Evolutionary conservation across 805 yeast genomes (phyloP).

Genomic region (Scheffersomyces spartinae): DNA sequence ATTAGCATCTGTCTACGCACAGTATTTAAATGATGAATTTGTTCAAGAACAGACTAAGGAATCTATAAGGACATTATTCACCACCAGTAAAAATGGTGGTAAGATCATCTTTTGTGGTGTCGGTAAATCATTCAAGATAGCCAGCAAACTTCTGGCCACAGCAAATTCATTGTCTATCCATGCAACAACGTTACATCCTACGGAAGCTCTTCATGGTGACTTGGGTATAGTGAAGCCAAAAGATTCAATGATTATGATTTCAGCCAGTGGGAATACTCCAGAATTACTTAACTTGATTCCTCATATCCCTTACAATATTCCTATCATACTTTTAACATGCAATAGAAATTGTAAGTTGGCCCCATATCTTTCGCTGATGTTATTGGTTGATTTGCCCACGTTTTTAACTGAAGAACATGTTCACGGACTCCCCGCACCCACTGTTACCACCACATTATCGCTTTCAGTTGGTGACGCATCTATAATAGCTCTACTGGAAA

Average conservation of each 20-base stretch:
- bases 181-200: conserved; percentile 61
- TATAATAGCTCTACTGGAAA: conserved; percentile 60
- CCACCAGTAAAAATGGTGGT: too few relatives aligned
- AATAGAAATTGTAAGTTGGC: conserved; percentile 45
- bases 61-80: too few relatives aligned
- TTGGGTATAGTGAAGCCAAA: conserved; percentile 55
- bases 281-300: conserved; percentile 52
- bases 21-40: too few relatives aligned
- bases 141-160: conserved; percentile 69
- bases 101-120: conserved; percentile 72
- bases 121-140: conserved; percentile 78
- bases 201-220: conserved; percentile 88
- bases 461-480: conserved; percentile 71
- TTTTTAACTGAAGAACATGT: conserved; percentile 46
- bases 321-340: conserved; percentile 56
- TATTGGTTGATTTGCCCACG: conserved; percentile 53
- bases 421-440: conserved; percentile 82
- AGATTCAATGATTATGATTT: conserved; percentile 52
- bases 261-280: conserved; percentile 77
- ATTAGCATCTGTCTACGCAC: too few relatives aligned
- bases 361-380: conserved; percentile 34
- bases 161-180: conserved; percentile 68
- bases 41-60: too few relatives aligned
- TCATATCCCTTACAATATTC: conserved; percentile 42
- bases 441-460: conserved; percentile 70